A percentile compares a stretch with the other conserved stretches of the same genome.
Conservation (phyloP, 1,284 basidiomycete species). For the Cryptococcus sp. region DNA sequence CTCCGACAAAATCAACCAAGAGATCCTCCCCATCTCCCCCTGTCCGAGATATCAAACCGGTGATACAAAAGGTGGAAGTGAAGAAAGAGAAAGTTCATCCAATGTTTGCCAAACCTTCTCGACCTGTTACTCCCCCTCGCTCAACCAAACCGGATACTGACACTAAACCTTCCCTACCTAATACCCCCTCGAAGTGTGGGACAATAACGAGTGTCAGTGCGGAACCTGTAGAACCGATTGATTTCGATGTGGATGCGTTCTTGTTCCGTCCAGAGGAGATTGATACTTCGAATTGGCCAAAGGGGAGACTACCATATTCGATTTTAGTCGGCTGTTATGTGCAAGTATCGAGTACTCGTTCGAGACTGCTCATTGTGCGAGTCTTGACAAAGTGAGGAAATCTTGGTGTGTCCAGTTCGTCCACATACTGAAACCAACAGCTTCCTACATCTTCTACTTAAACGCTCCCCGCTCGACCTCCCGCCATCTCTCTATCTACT, state of each 20-base stretch:
- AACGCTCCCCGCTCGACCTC: slow-evolving; percentile 65
- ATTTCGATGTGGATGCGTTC: slow-evolving; percentile 48
- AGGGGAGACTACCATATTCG: slow-evolving; percentile 62
- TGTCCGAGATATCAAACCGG: neutral
- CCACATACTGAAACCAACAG: slow-evolving; percentile 16
- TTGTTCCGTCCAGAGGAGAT: slow-evolving; percentile 48
- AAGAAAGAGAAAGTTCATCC: neutral
- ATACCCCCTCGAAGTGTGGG: neutral
- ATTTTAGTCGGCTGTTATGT: slow-evolving; percentile 74
- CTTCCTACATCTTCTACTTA: slow-evolving; percentile 62
- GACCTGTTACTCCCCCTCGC: neutral
- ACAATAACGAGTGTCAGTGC: slow-evolving; percentile 19
- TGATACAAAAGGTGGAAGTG: neutral
- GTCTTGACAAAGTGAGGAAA: slow-evolving; percentile 65
- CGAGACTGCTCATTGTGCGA: slow-evolving; percentile 74
- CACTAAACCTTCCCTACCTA: slow-evolving; percentile 9
- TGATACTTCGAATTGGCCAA: slow-evolving; percentile 44
- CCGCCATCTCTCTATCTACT: slow-evolving; percentile 81
- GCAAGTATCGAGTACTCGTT: slow-evolving; percentile 68
- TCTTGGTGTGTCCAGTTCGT: neutral
- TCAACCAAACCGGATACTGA: slow-evolving; percentile 3
- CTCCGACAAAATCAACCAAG: slow-evolving; percentile 5
- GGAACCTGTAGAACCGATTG: slow-evolving; percentile 34
- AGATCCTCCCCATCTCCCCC: neutral
- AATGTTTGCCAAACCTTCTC: slow-evolving; percentile 14